phyloP scores from a whole-genome alignment of 2,329 filamentous ascomycete genomes.

The Penicillium freii region DNA sequence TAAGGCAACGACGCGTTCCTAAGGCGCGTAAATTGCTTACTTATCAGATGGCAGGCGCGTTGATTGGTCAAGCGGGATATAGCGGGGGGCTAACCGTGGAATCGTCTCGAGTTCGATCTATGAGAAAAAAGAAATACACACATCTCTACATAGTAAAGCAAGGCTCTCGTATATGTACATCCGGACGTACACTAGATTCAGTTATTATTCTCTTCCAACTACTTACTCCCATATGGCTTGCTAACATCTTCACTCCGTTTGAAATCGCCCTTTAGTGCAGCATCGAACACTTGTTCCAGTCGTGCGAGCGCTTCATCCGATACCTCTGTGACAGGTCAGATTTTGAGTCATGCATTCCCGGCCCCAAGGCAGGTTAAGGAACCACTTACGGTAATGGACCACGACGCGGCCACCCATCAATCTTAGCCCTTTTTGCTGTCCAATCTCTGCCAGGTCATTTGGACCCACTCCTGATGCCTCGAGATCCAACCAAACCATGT shows the following conservation, averaged over 20 bases:
- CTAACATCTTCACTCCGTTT: slow-evolving; percentile 33
- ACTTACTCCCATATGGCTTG: slow-evolving; percentile 36
- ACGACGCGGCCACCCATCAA: slow-evolving; percentile 61
- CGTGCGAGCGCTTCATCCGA: slow-evolving; percentile 61
- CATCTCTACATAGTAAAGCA: background rate
- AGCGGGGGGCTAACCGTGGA: background rate
- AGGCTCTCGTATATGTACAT: background rate
- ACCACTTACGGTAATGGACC: slow-evolving; percentile 60
- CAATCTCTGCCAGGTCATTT: slow-evolving; percentile 55
- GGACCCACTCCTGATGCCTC: slow-evolving; percentile 56
- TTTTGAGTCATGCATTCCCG: background rate
- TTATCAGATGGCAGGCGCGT: slow-evolving; percentile 1
- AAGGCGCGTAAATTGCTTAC: slow-evolving; percentile 17
- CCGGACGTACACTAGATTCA: background rate
- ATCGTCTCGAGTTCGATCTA: slow-evolving; percentile 3
- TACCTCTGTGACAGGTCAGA: slow-evolving; percentile 52
- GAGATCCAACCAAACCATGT: slow-evolving; percentile 85
- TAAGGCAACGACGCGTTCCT: slow-evolving; percentile 33
- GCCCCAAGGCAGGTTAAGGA: background rate
- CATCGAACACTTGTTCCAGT: slow-evolving; percentile 57
- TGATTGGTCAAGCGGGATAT: slow-evolving; percentile 13
- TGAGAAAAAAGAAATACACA: background rate
- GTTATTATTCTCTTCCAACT: background rate
- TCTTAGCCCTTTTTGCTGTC: slow-evolving; percentile 57
- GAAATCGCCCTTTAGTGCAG: slow-evolving; percentile 34